Evolutionary conservation across 768 basidiomycete species (phyloP), one percentile per base, ranked within the genome.

Genomic region (Gloeophyllum trabeum): DNA sequence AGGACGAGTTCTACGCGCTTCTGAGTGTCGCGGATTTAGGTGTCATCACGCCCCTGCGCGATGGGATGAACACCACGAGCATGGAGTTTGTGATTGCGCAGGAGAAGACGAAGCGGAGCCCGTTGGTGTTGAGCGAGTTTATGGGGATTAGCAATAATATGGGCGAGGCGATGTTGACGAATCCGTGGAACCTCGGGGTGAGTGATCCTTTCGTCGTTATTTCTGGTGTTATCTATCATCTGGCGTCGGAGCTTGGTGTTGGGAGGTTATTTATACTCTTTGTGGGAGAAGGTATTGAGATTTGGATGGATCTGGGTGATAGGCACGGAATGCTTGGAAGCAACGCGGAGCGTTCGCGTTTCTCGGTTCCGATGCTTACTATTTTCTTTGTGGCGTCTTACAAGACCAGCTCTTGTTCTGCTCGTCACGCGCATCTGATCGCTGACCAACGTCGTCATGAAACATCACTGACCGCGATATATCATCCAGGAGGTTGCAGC

Each of bases 11-110:
- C 61, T 97, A 97, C 61, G 94, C 91, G 0, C 72, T 99, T 10
- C 68, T 99, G 26, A 81, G 79, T 43, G 93, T 89, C 3, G 93
- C 94, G 4, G 93, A 97, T 57, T 72, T 98, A 10, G 94, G 84
- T 13, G 81, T 98, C 32, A 94, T 97, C 60, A 97, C 94, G 0
- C 90, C 92, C 1, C 71, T 97, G 5, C 78, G 94, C 24, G 94
- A 99, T 55, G 96, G 94, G 4, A 98, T 98, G 96, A 99, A 99
- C 70, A 97, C 94, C 12, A 96, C 93, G 0, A 84, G 81, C 40
- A 94, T 96, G 91, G 94, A 98, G 61, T 97, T 93, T 60, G 85
- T 94, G 22, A 85, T 98, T 47, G 91, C 92, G 24, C 94, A 99
- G 62, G 76, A 85, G 51, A 71, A 69, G 52, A 84, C 88, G 40